Evolutionary conservation across 805 yeast species (phyloP).

Genomic region (Candida montana): DNA sequence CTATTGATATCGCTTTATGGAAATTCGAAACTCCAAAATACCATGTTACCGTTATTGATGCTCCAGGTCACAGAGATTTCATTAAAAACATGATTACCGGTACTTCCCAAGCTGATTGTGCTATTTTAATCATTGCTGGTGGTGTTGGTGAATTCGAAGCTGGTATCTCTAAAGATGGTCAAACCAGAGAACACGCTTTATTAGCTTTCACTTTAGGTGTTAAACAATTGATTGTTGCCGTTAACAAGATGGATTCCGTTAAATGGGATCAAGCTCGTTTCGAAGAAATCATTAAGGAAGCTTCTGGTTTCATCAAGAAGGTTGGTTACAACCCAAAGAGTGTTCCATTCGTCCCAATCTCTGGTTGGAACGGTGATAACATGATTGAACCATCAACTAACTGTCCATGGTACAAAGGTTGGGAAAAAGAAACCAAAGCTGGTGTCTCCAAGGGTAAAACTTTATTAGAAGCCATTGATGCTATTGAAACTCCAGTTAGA

Average conservation of each 20-base stretch:
- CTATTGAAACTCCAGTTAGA: constrained; percentile 80
- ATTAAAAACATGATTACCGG: constrained; percentile 94
- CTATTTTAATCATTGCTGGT: constrained; percentile 86
- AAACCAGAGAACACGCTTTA: constrained; percentile 93
- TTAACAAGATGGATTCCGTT: constrained; percentile 93
- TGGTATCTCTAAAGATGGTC: constrained; percentile 94
- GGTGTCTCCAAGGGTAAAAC: constrained; percentile 75
- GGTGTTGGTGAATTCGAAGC: constrained; percentile 95
- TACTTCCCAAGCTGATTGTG: constrained; percentile 94
- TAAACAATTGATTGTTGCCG: constrained; percentile 80
- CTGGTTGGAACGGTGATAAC: constrained; percentile 95
- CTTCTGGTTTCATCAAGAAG: constrained; percentile 79
- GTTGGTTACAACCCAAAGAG: constrained; percentile 86
- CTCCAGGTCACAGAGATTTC: constrained; percentile 97
- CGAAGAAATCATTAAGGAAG: constrained; percentile 74
- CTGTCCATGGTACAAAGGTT: constrained; percentile 92
- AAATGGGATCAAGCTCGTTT: constrained; percentile 79
- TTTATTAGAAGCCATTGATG: constrained; percentile 81
- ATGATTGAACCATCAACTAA: constrained; percentile 78
- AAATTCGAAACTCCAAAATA: constrained; percentile 93
- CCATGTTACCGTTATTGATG: constrained; percentile 90
- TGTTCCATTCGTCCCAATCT: constrained; percentile 87
- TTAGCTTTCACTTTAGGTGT: constrained; percentile 90
- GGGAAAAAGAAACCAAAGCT: constrained; percentile 83
- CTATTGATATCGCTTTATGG: constrained; percentile 92